Conservation (phyloP, 148 eudicot genomes). For the Euryodendron excelsum region DNA sequence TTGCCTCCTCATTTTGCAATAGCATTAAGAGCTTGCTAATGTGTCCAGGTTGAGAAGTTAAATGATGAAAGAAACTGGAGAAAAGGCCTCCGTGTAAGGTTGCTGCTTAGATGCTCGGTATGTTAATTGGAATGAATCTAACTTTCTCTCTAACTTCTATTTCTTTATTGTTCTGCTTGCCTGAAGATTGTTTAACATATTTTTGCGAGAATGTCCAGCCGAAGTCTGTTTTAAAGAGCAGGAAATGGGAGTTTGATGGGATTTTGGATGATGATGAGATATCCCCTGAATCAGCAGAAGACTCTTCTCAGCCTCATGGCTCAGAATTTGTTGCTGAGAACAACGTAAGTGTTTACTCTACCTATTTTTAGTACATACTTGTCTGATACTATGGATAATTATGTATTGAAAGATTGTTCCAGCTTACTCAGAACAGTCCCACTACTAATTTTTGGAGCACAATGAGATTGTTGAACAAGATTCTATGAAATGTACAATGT, state of each 20-base stretch:
- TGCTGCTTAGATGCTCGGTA: conserved; percentile 80
- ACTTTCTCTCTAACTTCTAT: neutral
- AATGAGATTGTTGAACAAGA: neutral
- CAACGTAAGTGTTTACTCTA: conserved; percentile 26
- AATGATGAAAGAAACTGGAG: conserved; percentile 95
- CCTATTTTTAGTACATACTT: neutral
- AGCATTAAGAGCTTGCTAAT: conserved; percentile 3
- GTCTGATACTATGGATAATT: neutral
- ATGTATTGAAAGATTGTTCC: no score
- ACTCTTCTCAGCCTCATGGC: conserved; percentile 32
- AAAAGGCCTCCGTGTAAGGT: conserved; percentile 80
- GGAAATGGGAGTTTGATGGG: conserved; percentile 68
- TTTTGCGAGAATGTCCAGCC: conserved; percentile 53
- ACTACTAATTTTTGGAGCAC: neutral
- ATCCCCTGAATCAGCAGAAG: conserved; percentile 43
- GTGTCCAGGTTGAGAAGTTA: conserved; percentile 67
- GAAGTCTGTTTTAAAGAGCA: conserved; percentile 68
- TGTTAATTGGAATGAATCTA: conserved; percentile 11
- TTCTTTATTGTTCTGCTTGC: neutral
- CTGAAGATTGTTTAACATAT: neutral
- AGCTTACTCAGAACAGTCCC: neutral
- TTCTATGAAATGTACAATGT: no score
- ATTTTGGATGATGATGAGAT: conserved; percentile 53
- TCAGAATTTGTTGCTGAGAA: conserved; percentile 37
- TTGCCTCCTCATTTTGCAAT: neutral